phyloP scores from a whole-genome alignment of 495 filamentous ascomycete genomes.

The Hyaloscypha variabilis region DNA sequence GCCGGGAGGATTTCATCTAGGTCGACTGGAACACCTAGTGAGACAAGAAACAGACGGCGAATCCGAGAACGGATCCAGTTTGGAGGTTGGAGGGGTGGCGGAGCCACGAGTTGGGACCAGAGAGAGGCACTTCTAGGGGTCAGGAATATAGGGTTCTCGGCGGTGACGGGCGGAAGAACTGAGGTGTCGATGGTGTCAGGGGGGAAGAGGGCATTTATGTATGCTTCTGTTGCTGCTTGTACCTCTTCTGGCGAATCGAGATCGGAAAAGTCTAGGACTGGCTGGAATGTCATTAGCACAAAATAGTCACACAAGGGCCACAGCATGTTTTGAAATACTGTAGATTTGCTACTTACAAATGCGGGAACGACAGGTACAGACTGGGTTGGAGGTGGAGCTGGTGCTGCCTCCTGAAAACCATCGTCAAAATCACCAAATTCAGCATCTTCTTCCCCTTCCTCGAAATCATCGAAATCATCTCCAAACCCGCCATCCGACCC shows the following conservation, averaged over 20 bases:
- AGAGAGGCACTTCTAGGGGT: constrained; percentile 79
- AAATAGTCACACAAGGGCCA: not conserved
- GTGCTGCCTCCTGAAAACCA: constrained; percentile 69
- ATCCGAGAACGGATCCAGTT: constrained; percentile 98
- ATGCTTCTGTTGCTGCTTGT: constrained; percentile 50
- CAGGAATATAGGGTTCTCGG: constrained; percentile 63
- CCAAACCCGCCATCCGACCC: constrained; percentile 62
- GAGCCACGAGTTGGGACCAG: constrained; percentile 95
- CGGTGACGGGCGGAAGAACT: constrained; percentile 47
- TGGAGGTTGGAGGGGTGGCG: constrained; percentile 90
- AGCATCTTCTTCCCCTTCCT: constrained; percentile 72
- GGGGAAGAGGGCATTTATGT: constrained; percentile 60
- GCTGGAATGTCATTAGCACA: constrained; percentile 42
- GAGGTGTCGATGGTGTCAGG: constrained; percentile 49
- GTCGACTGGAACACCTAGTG: constrained; percentile 92
- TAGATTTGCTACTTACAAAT: constrained; percentile 50
- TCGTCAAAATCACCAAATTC: constrained; percentile 94
- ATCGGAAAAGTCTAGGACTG: constrained; percentile 73
- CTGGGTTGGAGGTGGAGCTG: constrained; percentile 42
- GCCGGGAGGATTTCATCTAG: constrained; percentile 96
- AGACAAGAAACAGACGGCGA: constrained; percentile 93
- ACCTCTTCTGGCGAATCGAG: constrained; percentile 54
- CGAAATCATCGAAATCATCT: constrained; percentile 97
- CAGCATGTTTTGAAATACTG: constrained; percentile 14
- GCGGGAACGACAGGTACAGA: constrained; percentile 41